phyloP scores from a whole-genome alignment of 1,284 basidiomycete species.

The Apiotrichum sp. region DNA sequence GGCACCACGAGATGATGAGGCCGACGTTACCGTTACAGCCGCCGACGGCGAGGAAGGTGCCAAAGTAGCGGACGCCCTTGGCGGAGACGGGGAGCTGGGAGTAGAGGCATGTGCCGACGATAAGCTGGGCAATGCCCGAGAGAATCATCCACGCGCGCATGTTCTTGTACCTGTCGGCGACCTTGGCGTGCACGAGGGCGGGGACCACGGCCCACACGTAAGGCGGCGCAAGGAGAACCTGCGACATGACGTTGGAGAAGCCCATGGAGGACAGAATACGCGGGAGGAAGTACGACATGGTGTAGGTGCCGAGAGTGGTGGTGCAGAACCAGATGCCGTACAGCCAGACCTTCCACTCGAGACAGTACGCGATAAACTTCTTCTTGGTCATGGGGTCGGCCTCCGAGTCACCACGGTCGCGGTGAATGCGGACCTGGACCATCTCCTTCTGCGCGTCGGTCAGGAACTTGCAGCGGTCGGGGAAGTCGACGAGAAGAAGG shows the following conservation, averaged over 20 bases:
- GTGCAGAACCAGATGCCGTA: conserved; percentile 46
- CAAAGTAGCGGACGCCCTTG: conserved; percentile 42
- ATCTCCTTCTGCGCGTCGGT: conserved; percentile 41
- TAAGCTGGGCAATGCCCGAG: neutral
- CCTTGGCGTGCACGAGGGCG: conserved; percentile 36
- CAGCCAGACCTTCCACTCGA: conserved; percentile 48
- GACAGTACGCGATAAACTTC: conserved; percentile 40
- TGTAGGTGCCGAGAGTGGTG: conserved; percentile 18
- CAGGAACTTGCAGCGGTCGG: conserved; percentile 49
- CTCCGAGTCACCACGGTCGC: conserved; percentile 48
- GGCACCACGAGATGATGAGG: conserved; percentile 35
- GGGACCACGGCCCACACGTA: conserved; percentile 42
- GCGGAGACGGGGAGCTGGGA: conserved; percentile 1
- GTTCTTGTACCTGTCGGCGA: conserved; percentile 36
- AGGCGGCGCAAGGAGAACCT: conserved; percentile 46
- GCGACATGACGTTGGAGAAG: conserved; percentile 32
- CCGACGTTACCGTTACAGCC: conserved; percentile 35
- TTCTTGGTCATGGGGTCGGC: conserved; percentile 42
- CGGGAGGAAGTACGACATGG: conserved; percentile 45
- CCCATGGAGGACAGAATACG: conserved; percentile 44
- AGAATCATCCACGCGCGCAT: conserved; percentile 5
- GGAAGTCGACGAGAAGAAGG: conserved; percentile 47
- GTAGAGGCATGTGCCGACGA: conserved; percentile 10
- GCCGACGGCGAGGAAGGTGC: conserved; percentile 46
- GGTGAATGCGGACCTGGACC: conserved; percentile 45